Percentiles rank a stretch among this genome's conserved stretches.
Evolutionary conservation across 352 stramenopile species (phyloP).

Genomic region (Phytophthora sp.): DNA sequence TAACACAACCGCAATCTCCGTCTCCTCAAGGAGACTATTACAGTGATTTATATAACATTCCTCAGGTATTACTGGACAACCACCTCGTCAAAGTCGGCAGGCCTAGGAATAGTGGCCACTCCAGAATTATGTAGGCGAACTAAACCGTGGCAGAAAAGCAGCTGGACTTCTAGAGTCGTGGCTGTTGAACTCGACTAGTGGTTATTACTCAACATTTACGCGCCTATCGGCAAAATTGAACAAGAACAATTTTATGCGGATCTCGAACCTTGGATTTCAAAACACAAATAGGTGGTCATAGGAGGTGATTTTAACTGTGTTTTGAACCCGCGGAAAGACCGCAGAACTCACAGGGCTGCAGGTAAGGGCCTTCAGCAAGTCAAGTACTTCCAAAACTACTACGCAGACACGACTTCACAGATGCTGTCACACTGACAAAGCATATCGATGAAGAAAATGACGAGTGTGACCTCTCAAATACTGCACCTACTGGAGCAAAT

Average conservation of each 20-base stretch:
- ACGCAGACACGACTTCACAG: background rate
- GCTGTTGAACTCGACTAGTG: background rate
- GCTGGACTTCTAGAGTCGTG: background rate
- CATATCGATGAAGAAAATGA: background rate
- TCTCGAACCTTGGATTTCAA: background rate
- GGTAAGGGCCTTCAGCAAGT: background rate
- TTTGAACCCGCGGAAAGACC: background rate
- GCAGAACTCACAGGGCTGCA: background rate
- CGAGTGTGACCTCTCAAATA: background rate
- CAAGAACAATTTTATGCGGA: background rate
- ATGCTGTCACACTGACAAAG: background rate
- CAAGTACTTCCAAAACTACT: background rate
- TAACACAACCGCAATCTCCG: too few species aligned
- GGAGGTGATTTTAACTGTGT: slow-evolving; percentile 4
- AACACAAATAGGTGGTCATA: background rate
- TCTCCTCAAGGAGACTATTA: too few species aligned
- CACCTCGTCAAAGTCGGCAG: background rate
- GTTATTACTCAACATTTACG: slow-evolving; percentile 1
- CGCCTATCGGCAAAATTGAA: background rate
- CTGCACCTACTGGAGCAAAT: background rate
- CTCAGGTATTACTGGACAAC: too few species aligned
- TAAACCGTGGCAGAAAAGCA: background rate
- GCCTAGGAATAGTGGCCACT: background rate
- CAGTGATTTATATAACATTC: too few species aligned
- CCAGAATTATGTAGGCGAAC: background rate